Evolutionary conservation across 768 basidiomycete genomes (phyloP).

Genomic region (Amanita exitialis): DNA sequence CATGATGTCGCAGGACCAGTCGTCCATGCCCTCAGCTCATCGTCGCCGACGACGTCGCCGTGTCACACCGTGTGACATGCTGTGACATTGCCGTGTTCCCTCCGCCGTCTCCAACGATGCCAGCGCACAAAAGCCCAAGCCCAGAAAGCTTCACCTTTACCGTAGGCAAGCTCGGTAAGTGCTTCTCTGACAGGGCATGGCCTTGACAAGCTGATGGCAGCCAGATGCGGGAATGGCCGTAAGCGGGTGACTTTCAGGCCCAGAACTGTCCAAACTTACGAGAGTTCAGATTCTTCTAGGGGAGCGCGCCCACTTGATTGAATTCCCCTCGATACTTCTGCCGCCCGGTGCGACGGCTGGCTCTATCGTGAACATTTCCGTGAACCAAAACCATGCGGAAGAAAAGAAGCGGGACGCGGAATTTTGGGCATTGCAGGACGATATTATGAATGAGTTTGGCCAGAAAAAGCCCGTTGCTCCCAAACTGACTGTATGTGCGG

Average conservation of each 20-base stretch:
- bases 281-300: constrained; percentile 76
- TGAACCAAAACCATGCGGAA: constrained; percentile 77
- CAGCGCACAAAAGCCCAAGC: constrained; percentile 23
- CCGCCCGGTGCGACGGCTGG: constrained; percentile 90
- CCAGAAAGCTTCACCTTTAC: constrained; percentile 82
- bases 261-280: neutral
- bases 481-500: constrained; percentile 49
- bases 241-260: constrained; percentile 13
- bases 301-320: constrained; percentile 91
- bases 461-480: constrained; percentile 58
- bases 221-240: constrained; percentile 94
- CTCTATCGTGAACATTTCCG: constrained; percentile 95
- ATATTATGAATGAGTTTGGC: constrained; percentile 73
- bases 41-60: neutral
- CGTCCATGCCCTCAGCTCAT: no score
- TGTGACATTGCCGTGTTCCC: neutral
- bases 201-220: neutral
- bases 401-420: constrained; percentile 74
- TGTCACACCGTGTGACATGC: neutral
- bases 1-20: constrained; percentile 64
- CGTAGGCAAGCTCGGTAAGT: constrained; percentile 88
- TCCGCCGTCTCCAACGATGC: constrained; percentile 12
- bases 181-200: neutral
- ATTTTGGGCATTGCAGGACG: constrained; percentile 78
- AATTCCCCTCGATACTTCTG: constrained; percentile 92